Conservation (phyloP, 129 eudicot species). For the Pseudognaphalium luteoalbum region DNA sequence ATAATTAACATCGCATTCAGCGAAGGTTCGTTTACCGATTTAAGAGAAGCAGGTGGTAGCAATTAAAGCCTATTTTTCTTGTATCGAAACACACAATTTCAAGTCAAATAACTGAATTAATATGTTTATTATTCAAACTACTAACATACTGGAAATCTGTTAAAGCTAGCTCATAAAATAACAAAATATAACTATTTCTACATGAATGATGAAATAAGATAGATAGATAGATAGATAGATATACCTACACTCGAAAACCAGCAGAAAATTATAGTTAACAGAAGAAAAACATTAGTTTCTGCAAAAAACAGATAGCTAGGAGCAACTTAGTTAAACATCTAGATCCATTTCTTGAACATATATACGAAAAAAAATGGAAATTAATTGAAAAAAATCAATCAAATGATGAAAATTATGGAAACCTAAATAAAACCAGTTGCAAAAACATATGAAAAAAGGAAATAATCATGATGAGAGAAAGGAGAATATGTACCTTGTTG, state of each 20-base stretch:
- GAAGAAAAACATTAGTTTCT: not conserved
- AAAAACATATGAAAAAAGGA: not conserved
- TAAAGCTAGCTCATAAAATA: constrained; percentile 7
- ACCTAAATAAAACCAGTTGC: not conserved
- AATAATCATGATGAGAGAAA: constrained; percentile 13
- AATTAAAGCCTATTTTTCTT: constrained; percentile 31
- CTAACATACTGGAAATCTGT: constrained; percentile 18
- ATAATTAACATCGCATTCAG: constrained; percentile 36
- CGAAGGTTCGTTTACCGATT: constrained; percentile 43
- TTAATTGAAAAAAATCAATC: constrained; percentile 26
- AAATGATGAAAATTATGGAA: not conserved
- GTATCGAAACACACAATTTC: constrained; percentile 34
- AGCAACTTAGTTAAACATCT: not conserved
- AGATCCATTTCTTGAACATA: constrained; percentile 19
- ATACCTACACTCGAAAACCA: constrained; percentile 18
- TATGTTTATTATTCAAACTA: constrained; percentile 21
- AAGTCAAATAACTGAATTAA: constrained; percentile 19
- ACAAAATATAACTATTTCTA: constrained; percentile 19
- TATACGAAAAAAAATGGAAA: constrained; percentile 8
- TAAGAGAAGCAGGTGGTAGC: constrained; percentile 37
- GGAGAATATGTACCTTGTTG: not conserved
- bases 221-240: not conserved
- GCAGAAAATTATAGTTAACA: not conserved
- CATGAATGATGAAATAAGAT: constrained; percentile 8
- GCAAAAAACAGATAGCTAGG: not conserved